Base-by-base conservation (phyloP, 1,284 basidiomycete genomes). In the Cutaneotrichosporon mucoides region DNA sequence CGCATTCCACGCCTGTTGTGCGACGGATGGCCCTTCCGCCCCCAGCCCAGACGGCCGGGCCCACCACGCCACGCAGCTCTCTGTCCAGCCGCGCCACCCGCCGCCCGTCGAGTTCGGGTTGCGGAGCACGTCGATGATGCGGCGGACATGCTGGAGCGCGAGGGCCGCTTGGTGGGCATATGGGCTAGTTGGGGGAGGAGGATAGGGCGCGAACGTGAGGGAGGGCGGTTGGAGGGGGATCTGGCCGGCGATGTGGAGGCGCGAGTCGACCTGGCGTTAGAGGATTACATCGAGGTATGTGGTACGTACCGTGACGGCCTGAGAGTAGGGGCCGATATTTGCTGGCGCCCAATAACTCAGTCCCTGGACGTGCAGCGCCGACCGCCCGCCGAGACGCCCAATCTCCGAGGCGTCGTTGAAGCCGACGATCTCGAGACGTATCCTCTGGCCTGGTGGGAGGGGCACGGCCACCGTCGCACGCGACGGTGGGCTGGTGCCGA, bases 261-360 rank as follows among this genome's bases (percentile, higher is more conserved):
- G 85, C 55, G 88, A 83, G 59, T 84, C 85, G 44, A 83, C 85
- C 89, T 93, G 68, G 24, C 38, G 42, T 40, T 56, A 58, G n/a
- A 45, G 44, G 11, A 7, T 24, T 5, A 36, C 5, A 4, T 7
- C 2, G 10, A 51, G 43, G 58, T 57, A 60, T 50, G 24, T 24
- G 24, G 36, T 12, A 80, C 86, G 69, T 62, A 92, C 90, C 55
- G 83, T 82, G 55, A 98, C 84, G 6, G 91, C 88, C 78, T 99
- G 96, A 0, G 92, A 95, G 76, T 99, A 99, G 2, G 96, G 96
- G 0, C 96, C 96, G 57, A 99, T 99, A 74, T 98, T 99, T 2
- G 96, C 95, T 8, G 96, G 93, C 13, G 95, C 95, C 96, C 96
- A 99, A 75, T 98, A 98, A 73, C 92, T 95, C 55, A 95, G 75